Percentiles rank a stretch among this genome's conserved stretches.
phyloP scores from a whole-genome alignment of 140 eudicot genomes.

The Stevia rebaudiana region DNA sequence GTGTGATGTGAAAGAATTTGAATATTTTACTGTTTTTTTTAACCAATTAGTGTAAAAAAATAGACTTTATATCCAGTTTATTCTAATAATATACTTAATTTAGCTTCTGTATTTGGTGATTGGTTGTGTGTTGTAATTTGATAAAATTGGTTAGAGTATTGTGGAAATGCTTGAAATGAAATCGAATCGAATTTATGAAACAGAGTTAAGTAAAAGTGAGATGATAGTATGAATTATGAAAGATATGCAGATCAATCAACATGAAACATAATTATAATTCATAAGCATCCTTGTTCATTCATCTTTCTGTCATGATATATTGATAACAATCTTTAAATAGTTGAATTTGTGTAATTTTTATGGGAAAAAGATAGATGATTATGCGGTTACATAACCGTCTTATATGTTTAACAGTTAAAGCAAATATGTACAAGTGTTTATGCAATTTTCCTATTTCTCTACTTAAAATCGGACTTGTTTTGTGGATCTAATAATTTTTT shows the following conservation, averaged over 20 bases:
- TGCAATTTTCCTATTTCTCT: too few species aligned
- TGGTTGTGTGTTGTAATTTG: neutral
- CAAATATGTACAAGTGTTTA: neutral
- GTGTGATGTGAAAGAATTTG: neutral
- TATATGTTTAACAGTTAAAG: neutral
- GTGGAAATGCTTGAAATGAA: neutral
- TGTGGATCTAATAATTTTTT: too few species aligned
- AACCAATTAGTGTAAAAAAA: neutral
- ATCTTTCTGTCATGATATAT: neutral
- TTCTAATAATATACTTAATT: neutral
- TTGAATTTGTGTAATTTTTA: neutral
- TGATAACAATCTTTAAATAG: too few species aligned
- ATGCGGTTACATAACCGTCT: neutral
- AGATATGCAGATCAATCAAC: neutral
- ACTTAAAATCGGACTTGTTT: too few species aligned
- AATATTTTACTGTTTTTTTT: neutral
- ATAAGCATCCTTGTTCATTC: neutral
- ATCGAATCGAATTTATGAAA: neutral
- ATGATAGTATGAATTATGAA: neutral
- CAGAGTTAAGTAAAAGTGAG: neutral
- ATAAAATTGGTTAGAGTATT: neutral
- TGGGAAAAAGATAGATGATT: neutral
- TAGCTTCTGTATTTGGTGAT: neutral
- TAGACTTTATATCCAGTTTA: neutral
- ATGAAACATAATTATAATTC: neutral